Base-by-base conservation (phyloP, 108 stramenopile genomes). In the Cyclotella cryptica region DNA sequence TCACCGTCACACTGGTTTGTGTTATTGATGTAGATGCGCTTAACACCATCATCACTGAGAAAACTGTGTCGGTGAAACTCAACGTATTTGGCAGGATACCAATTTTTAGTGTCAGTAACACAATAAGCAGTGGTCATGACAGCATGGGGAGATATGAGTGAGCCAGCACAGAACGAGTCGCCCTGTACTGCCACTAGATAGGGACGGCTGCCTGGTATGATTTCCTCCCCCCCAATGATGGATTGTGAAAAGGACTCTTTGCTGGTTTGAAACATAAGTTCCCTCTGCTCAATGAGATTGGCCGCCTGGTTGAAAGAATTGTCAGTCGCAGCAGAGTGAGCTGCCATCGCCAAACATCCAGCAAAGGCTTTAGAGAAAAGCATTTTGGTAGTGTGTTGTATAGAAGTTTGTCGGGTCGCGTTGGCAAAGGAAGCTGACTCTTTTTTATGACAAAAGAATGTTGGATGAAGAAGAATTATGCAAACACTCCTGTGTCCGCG, bases 121-220 rank as follows among this genome's bases (percentile, higher is more conserved):
- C 64, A 65, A 65, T 65, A 43, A 44, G 64, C 64, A 1, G 64
- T 43, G 6, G 57, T 65, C 64, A 65, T 47, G 12, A 65, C 64
- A 65, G 19, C 64, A 26, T 43, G 28, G 5, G 64, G 64, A 24
- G 29, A 35, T 22, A 65, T 65, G 17, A 65, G 45, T 1, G 64
- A 65, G 0, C 45, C 64, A 22, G 43, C 64, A 19, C 64, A 65
- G 24, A 45, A 65, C 5, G 44, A 45, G 1, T 11, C 26, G 12
- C 64, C 64, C 3, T 45, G 19, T 0, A 65, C 45, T 0, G 64
- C 22, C 43, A 65, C 64, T 1, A 65, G 45, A 21, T 30, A 65
- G 9, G 64, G 64, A 24, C 64, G 17, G 26, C 64, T 65, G 8
- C 64, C 64, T 45, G 64, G 64, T 5, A 45, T 43, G 22, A 65